A percentile compares a stretch with the other conserved stretches of the same genome.
Conservation (phyloP, 495 filamentous ascomycete genomes). For the Lineolata rhizophorae region DNA sequence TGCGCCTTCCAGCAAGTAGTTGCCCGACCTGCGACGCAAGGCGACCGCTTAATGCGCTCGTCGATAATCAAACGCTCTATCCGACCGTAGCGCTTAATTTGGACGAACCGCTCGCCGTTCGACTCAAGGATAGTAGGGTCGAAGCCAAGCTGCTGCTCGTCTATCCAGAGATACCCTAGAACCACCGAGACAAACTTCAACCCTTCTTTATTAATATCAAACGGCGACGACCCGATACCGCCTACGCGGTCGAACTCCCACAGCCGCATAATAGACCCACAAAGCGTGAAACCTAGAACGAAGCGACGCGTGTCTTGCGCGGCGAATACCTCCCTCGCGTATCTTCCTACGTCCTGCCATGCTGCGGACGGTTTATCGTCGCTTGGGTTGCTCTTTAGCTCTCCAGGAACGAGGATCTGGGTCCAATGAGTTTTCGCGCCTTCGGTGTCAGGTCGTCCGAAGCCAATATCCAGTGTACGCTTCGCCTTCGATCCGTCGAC, state of each 20-base stretch:
- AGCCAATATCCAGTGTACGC: conserved; percentile 24
- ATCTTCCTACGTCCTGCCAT: conserved; percentile 16
- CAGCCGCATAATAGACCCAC: conserved; percentile 14
- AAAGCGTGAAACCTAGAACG: conserved; percentile 25
- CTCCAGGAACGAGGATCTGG: conserved; percentile 24
- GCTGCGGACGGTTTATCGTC: conserved; percentile 12
- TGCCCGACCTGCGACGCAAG: conserved; percentile 21
- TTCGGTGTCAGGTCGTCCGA: conserved; percentile 16
- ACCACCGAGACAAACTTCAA: conserved; percentile 24
- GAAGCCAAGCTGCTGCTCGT: conserved; percentile 24
- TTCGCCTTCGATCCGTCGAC: conserved; percentile 18
- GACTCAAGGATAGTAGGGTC: conserved; percentile 22
- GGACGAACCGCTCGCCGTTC: conserved; percentile 17
- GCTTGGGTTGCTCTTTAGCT: conserved; percentile 25
- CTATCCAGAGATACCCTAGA: conserved; percentile 27
- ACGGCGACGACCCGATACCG: conserved; percentile 22
- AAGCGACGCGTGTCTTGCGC: conserved; percentile 26
- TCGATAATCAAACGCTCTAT: conserved; percentile 24
- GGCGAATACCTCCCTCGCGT: conserved; percentile 23
- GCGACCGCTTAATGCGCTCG: conserved; percentile 18
- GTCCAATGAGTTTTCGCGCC: conserved; percentile 19
- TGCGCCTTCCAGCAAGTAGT: too few relatives aligned
- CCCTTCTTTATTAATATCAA: conserved; percentile 26
- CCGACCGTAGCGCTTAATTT: conserved; percentile 17
- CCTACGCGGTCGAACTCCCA: conserved; percentile 28